Base-by-base conservation (phyloP, 495 filamentous ascomycete genomes). In the Endocarpon pusillum region DNA sequence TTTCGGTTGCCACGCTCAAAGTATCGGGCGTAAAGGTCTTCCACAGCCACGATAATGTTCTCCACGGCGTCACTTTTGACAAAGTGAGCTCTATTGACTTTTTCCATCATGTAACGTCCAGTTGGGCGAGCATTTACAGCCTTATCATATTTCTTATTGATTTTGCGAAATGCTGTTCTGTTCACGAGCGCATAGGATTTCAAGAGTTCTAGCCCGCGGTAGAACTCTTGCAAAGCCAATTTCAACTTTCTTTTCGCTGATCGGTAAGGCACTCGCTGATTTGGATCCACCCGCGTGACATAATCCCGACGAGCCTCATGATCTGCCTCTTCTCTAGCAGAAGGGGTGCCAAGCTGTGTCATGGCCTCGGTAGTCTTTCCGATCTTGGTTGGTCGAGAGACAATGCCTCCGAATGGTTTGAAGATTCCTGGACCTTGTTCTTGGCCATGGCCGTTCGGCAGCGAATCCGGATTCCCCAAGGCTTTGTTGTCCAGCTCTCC, bases 111-210 rank as follows among this genome's bases (percentile, higher is more conserved):
- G 48, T 85, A 96, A 21, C 78, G 66, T 42, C 76, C 65, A 5
- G 77, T 68, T 2, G 81, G 79, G 18, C 75, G 69, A 31, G 83
- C 71, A 41, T 87, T 71, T 34, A 82, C 69, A 4, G 73, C 69
- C 53, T 96, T 96, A 59, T 97, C 86, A 45, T 85, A 94, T 57
- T 97, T 97, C 57, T 97, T 97, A 54, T 89, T 96, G 48, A 97
- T 85, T 52, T 97, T 97, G 5, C 86, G 78, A 39, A 96, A 94
- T 1, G 84, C 91, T 2, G 81, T 89, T 32, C 79, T 67, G 47
- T 97, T 97, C 10, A 94, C 59, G 14, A 85, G 63, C 4, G 82
- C 78, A 46, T 89, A 97, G 0, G 80, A 79, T 55, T 94, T 93
- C 15, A 97, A 55, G 12, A 96, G 64, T 50, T 97, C 89, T 3